Evolutionary conservation across 2,329 filamentous ascomycete species (phyloP).

Genomic region (Ceratocystis albifundus): DNA sequence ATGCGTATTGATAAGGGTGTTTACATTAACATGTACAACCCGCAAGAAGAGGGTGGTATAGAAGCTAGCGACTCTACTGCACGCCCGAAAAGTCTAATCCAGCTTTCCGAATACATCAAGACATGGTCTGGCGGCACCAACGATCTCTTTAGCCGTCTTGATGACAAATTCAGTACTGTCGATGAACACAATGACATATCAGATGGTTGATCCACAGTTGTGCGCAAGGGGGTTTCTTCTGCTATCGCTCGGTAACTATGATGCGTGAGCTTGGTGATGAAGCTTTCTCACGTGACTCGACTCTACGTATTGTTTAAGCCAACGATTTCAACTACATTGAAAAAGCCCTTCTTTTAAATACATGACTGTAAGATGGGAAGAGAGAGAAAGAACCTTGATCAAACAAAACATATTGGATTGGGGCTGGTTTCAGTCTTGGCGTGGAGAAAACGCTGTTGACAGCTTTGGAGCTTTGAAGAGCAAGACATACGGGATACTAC

Average conservation of each 20-base stretch:
- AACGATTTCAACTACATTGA: constrained; percentile 45
- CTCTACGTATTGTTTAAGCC: constrained; percentile 37
- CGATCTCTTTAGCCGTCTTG: constrained; percentile 49
- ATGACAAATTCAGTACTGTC: constrained; percentile 44
- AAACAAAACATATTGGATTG: too few species aligned
- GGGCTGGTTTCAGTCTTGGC: too few species aligned
- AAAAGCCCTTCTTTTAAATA: too few species aligned
- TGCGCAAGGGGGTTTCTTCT: constrained; percentile 38
- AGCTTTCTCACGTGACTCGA: constrained; percentile 46
- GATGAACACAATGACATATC: constrained; percentile 40
- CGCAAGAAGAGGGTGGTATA: constrained; percentile 54
- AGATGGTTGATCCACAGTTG: constrained; percentile 49
- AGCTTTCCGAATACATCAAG: constrained; percentile 48
- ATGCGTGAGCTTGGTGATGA: constrained; percentile 58
- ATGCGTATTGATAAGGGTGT: constrained; percentile 36
- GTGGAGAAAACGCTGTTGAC: too few species aligned
- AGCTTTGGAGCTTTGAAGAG: too few species aligned
- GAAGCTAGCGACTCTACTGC: constrained; percentile 42
- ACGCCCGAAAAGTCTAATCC: constrained; percentile 47
- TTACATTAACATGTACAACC: constrained; percentile 53
- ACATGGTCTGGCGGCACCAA: constrained; percentile 49
- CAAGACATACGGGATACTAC: too few species aligned
- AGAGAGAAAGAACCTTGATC: too few species aligned
- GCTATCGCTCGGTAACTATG: constrained; percentile 35
- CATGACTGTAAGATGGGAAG: too few species aligned